Evolutionary conservation across 176 grass and related monocot species (phyloP).

Genomic region (Juncus effusus): DNA sequence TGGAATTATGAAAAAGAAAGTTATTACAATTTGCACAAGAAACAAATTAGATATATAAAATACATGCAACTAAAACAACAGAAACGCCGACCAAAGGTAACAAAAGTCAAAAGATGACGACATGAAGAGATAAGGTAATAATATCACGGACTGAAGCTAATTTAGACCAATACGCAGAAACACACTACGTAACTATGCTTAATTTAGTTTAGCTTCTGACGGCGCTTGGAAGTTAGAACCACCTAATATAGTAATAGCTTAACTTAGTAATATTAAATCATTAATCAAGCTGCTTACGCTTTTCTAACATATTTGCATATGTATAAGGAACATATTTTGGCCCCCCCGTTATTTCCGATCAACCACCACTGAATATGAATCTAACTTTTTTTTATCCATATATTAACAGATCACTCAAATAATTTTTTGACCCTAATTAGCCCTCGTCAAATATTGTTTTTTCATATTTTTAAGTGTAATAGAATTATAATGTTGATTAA

Average conservation of each 20-base stretch:
- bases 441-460: no score
- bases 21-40: constrained; percentile 13
- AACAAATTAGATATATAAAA: not conserved
- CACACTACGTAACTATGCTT: not conserved
- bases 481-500: no score
- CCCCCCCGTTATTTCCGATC: no score
- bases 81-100: not conserved
- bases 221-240: not conserved
- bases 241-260: not conserved
- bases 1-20: not conserved
- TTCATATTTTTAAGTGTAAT: no score
- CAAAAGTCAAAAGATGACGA: constrained; percentile 7
- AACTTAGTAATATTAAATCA: not conserved
- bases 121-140: not conserved
- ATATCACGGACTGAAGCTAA: constrained; percentile 14
- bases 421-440: no score
- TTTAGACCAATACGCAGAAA: not conserved
- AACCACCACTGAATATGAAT: no score
- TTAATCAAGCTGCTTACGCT: no score
- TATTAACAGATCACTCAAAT: no score
- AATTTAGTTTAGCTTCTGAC: no score
- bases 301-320: no score
- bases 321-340: no score
- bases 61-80: not conserved
- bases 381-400: no score